Evolutionary conservation across 1,139 yeast genomes (phyloP), one percentile per base, ranked within the genome.

Genomic region (Scheffersomyces parashehatae): DNA sequence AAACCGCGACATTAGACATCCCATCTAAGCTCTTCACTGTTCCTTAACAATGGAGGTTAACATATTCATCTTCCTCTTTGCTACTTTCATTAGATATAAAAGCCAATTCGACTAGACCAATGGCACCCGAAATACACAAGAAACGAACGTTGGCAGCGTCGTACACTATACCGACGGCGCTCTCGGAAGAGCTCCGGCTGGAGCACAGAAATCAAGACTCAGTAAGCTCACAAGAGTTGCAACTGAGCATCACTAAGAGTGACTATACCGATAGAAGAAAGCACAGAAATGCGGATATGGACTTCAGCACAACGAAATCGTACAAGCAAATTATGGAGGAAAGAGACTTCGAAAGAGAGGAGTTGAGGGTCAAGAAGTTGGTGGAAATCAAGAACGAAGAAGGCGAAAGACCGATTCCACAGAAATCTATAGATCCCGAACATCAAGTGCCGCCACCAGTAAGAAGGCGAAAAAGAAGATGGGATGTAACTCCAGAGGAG

Each of bases 301-400:
- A 62, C 38, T 47, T 60, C 28, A 60, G 55, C 34, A 48, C 45
- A 12, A 46, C 53, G 28, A 56, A 56, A 46, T 54, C 68, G 0
- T 72, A 73, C 43, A 64, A 62, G 40, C 69, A 73, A 48, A 55
- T 64, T 6, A 72, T 74, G 77, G 60, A 61, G 29, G 65, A 63
- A 41, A 50, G 72, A 36, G 62, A 55, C 29, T 48, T 66, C 13
- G 72, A 65, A 43, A 50, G 67, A 31, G 70, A 65, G 37, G 71
- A 68, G 43, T 49, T 40, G n/a, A 36, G 67, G 30, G 60, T 61
- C 1, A 48, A 51, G 37, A 47, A 50, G 33, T 13, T 53, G 34
- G 46, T 58, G 5, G 53, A 57, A 41, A 51, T 51, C 31, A 54
- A 55, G 30, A 48, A 47, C 13, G 43, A 45, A 31, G 53, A 58